These are phyloP conservation scores for Lipomyces yamanashiensis DNA, from an alignment of 805 yeast genomes.

Conservation along the genomic window DNA sequence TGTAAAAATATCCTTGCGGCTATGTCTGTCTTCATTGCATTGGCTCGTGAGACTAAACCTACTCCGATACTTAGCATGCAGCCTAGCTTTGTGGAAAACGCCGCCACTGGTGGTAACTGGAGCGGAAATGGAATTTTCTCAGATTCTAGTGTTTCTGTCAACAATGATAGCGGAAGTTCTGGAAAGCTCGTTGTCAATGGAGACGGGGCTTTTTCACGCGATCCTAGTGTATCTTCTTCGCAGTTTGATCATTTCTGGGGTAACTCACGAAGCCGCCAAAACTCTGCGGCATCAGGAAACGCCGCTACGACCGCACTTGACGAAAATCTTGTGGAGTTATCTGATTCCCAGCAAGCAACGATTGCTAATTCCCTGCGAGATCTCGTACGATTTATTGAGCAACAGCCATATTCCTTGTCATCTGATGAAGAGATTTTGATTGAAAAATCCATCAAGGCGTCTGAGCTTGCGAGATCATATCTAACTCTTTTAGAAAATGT, in stretches of 20 bases:
- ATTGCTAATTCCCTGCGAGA: slow-evolving; percentile 24
- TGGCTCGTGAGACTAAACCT: slow-evolving; percentile 11
- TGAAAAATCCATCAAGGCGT: slow-evolving; percentile 19
- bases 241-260: slow-evolving; percentile 21
- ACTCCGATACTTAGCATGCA: background rate
- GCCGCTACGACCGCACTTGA: slow-evolving; percentile 12
- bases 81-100: slow-evolving; percentile 9
- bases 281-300: slow-evolving; percentile 10
- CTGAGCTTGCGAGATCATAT: slow-evolving; percentile 31
- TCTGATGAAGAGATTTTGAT: slow-evolving; percentile 22
- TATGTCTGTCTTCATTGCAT: slow-evolving; percentile 6
- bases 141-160: background rate
- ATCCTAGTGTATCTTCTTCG: background rate
- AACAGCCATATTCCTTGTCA: slow-evolving; percentile 15
- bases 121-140: slow-evolving; percentile 7
- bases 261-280: slow-evolving; percentile 7
- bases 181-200: background rate
- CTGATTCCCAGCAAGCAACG: slow-evolving; percentile 16
- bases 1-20: slow-evolving; percentile 5
- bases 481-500: slow-evolving; percentile 48
- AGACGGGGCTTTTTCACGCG: background rate
- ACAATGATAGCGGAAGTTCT: background rate
- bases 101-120: slow-evolving; percentile 23
- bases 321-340: slow-evolving; percentile 11
- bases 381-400: slow-evolving; percentile 20